Percentiles rank a stretch among this genome's conserved stretches.
These are phyloP conservation scores for Saccharomyces eubayanus DNA, from an alignment of 805 yeast genomes.

Conservation along the genomic window DNA sequence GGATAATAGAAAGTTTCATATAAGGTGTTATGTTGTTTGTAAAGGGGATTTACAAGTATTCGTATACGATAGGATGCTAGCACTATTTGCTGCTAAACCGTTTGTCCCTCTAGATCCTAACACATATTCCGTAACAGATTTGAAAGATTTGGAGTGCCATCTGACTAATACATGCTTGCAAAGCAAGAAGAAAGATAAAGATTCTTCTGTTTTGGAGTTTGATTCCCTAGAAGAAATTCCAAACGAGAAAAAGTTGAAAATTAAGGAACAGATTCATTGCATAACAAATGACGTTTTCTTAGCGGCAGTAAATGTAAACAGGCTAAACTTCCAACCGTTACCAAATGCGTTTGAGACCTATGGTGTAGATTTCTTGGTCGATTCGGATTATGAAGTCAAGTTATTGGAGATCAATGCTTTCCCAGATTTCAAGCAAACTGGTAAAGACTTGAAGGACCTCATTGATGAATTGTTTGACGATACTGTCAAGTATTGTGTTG, in stretches of 20 bases:
- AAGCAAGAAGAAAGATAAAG: slow-evolving; percentile 36
- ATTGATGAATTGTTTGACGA: slow-evolving; percentile 60
- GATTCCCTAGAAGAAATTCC: slow-evolving; percentile 43
- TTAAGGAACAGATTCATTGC: slow-evolving; percentile 49
- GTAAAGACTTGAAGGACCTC: slow-evolving; percentile 56
- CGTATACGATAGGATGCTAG: slow-evolving; percentile 72
- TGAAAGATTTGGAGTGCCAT: slow-evolving; percentile 56
- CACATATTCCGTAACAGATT: slow-evolving; percentile 26
- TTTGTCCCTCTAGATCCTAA: slow-evolving; percentile 25
- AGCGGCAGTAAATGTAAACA: slow-evolving; percentile 77
- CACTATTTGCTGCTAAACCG: slow-evolving; percentile 61
- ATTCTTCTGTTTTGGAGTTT: slow-evolving; percentile 53
- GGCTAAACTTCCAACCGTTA: slow-evolving; percentile 77
- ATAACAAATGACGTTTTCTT: slow-evolving; percentile 62
- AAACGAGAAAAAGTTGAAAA: slow-evolving; percentile 30
- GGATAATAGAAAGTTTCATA: slow-evolving; percentile 72
- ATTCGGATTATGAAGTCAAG: slow-evolving; percentile 43
- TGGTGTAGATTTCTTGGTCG: slow-evolving; percentile 84
- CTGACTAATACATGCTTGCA: slow-evolving; percentile 92
- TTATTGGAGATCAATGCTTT: slow-evolving; percentile 84
- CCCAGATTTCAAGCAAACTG: slow-evolving; percentile 97
- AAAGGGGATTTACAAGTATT: slow-evolving; percentile 66
- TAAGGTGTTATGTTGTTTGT: slow-evolving; percentile 75
- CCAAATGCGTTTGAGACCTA: slow-evolving; percentile 75
- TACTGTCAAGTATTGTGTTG: slow-evolving; percentile 41